phyloP scores from a whole-genome alignment of 306 rosid genomes.

The Trifolium dubium region DNA sequence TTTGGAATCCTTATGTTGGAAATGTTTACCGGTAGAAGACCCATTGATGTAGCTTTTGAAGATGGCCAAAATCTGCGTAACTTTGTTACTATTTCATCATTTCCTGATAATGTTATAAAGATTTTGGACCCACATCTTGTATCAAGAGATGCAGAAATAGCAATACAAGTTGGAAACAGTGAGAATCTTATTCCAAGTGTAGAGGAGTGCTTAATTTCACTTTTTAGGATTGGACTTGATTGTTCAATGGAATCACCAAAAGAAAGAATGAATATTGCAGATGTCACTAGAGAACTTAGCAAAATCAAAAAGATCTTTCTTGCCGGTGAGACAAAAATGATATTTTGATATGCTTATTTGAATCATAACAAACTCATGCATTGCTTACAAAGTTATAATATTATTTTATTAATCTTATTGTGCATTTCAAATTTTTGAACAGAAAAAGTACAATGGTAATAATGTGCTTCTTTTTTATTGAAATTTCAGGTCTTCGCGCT shows the following conservation, averaged over 20 bases:
- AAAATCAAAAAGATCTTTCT: not conserved
- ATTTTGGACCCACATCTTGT: not conserved
- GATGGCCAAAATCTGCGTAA: not conserved
- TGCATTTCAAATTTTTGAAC: not conserved
- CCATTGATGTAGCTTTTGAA: not conserved
- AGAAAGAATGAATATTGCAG: slow-evolving; percentile 18
- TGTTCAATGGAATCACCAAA: slow-evolving; percentile 21
- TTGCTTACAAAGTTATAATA: not conserved
- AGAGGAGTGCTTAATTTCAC: not conserved
- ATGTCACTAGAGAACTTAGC: slow-evolving; percentile 9
- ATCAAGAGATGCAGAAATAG: not conserved
- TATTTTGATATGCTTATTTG: not conserved
- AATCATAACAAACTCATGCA: not conserved
- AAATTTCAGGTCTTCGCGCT: not conserved
- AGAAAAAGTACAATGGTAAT: not conserved
- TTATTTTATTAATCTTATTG: not conserved
- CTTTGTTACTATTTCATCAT: not conserved
- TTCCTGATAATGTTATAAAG: not conserved
- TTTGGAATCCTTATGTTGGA: slow-evolving; percentile 1
- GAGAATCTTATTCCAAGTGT: not conserved
- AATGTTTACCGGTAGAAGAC: slow-evolving; percentile 1
- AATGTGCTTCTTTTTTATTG: not conserved
- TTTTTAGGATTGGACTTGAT: slow-evolving; percentile 8
- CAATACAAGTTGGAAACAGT: not conserved
- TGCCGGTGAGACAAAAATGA: not conserved